Evolutionary conservation across 2,329 filamentous ascomycete species (phyloP), one percentile per base, ranked within the genome.

Genomic region (Apiospora rasikravindrae): DNA sequence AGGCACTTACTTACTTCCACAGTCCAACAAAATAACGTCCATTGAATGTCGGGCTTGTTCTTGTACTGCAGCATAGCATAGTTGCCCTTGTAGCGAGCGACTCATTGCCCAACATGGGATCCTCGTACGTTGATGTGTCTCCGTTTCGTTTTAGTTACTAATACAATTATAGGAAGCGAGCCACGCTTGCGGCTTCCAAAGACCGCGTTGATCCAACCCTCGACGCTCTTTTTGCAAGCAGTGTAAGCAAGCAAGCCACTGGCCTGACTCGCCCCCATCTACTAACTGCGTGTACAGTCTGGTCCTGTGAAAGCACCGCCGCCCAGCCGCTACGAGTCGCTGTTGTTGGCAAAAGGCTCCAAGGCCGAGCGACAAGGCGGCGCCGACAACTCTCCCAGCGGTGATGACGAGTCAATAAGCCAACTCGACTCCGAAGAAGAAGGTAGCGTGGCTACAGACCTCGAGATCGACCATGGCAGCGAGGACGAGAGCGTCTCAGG

Each of bases 201-300:
- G 88, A 88, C 81, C 86, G 87, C 73, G 85, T 94, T 73, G 92
- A 95, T 84, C 91, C 92, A 80, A 84, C 87, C 71, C 85, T 95
- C 76, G 87, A 91, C 78, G 90, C 91, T 73, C 86, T 95, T 51
- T 95, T 95, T 83, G 88, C 91, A 72, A 85, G 87, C 72, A 94
- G 93, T 85, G 92, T 94, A 88, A 84, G 91, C 88, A 24, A 26
- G 40, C 44, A 24, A 16, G 40, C 44, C 66, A 68, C 26, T 45
- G 24, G 8, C 40, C 42, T 2, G 4, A 40, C n/a, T 26, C 64
- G 51, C 37, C 37, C 45, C 66, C 61, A 69, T 42, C 29, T 57
- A 11, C 72, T 73, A 16, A 75, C 40, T 22, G 45, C 68, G 10
- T 37, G 29, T 57, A 19, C 71, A 90, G 88, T 80, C 86, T 71